phyloP scores from a whole-genome alignment of 1,284 basidiomycete species.

The Ceratobasidium papillatum region DNA sequence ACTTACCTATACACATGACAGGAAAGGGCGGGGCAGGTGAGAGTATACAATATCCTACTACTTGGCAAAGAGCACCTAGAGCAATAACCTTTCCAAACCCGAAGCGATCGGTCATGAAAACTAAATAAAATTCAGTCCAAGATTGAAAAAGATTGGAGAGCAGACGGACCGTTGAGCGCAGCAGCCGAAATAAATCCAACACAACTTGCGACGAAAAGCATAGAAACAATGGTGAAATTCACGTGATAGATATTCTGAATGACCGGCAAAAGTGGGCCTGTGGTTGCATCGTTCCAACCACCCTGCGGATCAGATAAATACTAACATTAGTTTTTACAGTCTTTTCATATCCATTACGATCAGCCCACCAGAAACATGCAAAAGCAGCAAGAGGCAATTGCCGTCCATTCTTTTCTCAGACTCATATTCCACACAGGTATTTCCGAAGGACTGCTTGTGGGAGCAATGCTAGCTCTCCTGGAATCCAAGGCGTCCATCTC shows the following conservation, averaged over 20 bases:
- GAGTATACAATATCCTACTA: slow-evolving; percentile 63
- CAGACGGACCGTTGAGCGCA: background rate
- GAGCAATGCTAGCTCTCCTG: background rate
- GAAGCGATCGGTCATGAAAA: slow-evolving; percentile 36
- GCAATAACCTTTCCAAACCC: slow-evolving; percentile 35
- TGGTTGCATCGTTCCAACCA: slow-evolving; percentile 68
- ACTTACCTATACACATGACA: slow-evolving; percentile 50
- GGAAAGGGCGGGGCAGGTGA: slow-evolving; percentile 71
- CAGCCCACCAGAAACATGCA: slow-evolving; percentile 30
- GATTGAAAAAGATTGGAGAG: background rate
- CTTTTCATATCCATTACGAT: background rate
- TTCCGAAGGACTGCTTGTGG: background rate
- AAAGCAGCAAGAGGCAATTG: slow-evolving; percentile 29
- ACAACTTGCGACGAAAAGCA: slow-evolving; percentile 60
- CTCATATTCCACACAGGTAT: slow-evolving; percentile 9
- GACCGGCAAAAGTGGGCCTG: slow-evolving; percentile 63
- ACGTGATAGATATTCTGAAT: slow-evolving; percentile 66
- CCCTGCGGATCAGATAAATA: slow-evolving; percentile 44
- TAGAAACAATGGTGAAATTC: slow-evolving; percentile 55
- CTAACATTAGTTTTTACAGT: background rate
- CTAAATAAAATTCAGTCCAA: background rate
- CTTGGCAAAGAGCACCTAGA: slow-evolving; percentile 48
- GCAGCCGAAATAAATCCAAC: slow-evolving; percentile 47
- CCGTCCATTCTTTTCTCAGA: slow-evolving; percentile 21
- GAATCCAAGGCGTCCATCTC: background rate